Evolutionary conservation across 1,284 basidiomycete species (phyloP).

Genomic region (Xerocomus nothofagi): DNA sequence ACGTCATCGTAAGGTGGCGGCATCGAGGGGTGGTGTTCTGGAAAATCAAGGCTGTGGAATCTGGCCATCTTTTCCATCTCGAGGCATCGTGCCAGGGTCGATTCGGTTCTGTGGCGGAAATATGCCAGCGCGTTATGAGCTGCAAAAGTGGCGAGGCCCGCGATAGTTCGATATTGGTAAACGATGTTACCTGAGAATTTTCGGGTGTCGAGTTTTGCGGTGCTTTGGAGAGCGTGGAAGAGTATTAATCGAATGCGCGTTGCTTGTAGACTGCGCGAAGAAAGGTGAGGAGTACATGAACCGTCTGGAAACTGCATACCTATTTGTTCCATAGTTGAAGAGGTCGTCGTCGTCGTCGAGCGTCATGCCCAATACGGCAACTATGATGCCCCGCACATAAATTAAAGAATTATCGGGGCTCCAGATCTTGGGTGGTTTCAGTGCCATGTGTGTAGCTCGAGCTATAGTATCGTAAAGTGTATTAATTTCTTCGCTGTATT

Average conservation of each 20-base stretch:
- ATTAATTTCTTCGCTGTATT: slow-evolving; percentile 18
- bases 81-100: slow-evolving; percentile 11
- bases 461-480: slow-evolving; percentile 10
- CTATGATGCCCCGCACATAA: slow-evolving; percentile 16
- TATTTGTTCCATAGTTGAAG: slow-evolving; percentile 13
- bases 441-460: background rate
- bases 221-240: slow-evolving; percentile 32
- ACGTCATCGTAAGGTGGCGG: slow-evolving; percentile 7
- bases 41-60: slow-evolving; percentile 11
- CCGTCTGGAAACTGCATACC: slow-evolving; percentile 2
- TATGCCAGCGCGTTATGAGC: slow-evolving; percentile 8
- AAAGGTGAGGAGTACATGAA: background rate
- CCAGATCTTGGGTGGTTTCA: slow-evolving; percentile 20
- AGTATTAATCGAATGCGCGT: slow-evolving; percentile 44
- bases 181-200: slow-evolving; percentile 32
- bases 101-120: slow-evolving; percentile 14
- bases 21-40: slow-evolving; percentile 7
- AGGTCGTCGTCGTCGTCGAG: slow-evolving; percentile 14
- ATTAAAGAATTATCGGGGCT: slow-evolving; percentile 12
- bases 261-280: slow-evolving; percentile 40
- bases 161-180: slow-evolving; percentile 38
- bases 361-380: slow-evolving; percentile 11
- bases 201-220: slow-evolving; percentile 15
- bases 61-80: slow-evolving; percentile 17
- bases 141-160: slow-evolving; percentile 25